These are phyloP conservation scores for Cercophora scortea DNA, from an alignment of 495 filamentous ascomycete genomes.

Conservation along the genomic window DNA sequence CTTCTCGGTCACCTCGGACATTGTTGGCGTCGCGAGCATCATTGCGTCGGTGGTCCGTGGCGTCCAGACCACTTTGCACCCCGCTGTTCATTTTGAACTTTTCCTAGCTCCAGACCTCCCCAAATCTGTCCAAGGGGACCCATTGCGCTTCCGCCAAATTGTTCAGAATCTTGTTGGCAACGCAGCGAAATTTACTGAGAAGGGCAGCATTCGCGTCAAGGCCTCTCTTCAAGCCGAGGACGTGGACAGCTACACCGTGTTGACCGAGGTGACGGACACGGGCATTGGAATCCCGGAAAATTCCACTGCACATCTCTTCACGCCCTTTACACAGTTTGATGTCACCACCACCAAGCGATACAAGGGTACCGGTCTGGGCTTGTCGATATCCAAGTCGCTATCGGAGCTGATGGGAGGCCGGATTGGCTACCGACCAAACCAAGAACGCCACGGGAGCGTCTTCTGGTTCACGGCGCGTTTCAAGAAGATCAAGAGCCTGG, in stretches of 20 bases:
- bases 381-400: constrained; percentile 72
- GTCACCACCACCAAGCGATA: constrained; percentile 66
- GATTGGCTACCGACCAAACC: constrained; percentile 50
- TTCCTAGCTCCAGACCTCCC: constrained; percentile 33
- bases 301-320: constrained; percentile 60
- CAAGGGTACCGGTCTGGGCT: constrained; percentile 70
- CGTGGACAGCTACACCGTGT: constrained; percentile 33
- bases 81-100: constrained; percentile 26
- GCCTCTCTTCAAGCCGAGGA: constrained; percentile 28
- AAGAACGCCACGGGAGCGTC: constrained; percentile 42
- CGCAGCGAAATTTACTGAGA: constrained; percentile 42
- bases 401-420: constrained; percentile 63
- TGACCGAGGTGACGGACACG: constrained; percentile 64
- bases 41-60: constrained; percentile 46
- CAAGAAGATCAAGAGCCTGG: constrained; percentile 31
- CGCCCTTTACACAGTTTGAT: constrained; percentile 77
- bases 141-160: constrained; percentile 40
- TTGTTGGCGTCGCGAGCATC: constrained; percentile 37
- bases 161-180: constrained; percentile 42
- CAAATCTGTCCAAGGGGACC: constrained; percentile 34
- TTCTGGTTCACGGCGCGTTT: constrained; percentile 54
- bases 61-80: constrained; percentile 26
- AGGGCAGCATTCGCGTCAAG: constrained; percentile 30
- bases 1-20: constrained; percentile 37
- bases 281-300: constrained; percentile 64